Evolutionary conservation across 495 filamentous ascomycete species (phyloP).

Genomic region (Penicillium roqueforti): DNA sequence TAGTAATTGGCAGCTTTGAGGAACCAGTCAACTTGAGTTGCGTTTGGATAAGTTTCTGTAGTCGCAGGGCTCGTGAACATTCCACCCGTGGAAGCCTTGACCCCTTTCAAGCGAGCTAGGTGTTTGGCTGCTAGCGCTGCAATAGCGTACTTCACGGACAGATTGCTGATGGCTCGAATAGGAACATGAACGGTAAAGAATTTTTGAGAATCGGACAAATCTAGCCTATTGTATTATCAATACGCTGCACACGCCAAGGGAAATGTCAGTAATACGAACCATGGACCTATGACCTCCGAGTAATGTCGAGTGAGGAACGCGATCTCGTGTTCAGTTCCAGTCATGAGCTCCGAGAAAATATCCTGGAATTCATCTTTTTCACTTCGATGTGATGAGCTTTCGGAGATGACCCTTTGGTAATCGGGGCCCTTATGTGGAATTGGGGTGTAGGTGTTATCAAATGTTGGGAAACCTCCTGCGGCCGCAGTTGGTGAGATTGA

Average conservation of each 20-base stretch:
- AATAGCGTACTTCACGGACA: conserved; percentile 35
- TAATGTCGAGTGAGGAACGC: conserved; percentile 39
- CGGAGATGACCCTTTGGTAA: conserved; percentile 5
- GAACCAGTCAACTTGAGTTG: conserved; percentile 37
- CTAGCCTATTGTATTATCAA: conserved; percentile 30
- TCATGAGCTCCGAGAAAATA: conserved; percentile 42
- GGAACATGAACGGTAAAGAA: conserved; percentile 40
- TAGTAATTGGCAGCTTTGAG: conserved; percentile 44
- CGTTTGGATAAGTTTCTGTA: conserved; percentile 39
- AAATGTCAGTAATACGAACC: conserved; percentile 23
- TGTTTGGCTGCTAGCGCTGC: conserved; percentile 42
- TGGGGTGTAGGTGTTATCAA: conserved; percentile 2
- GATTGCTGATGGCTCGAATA: conserved; percentile 33
- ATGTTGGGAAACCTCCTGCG: neutral
- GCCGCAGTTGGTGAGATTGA: conserved; percentile 15
- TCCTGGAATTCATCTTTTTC: conserved; percentile 39
- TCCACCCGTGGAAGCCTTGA: conserved; percentile 15
- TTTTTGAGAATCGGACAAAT: conserved; percentile 36
- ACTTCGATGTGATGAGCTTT: conserved; percentile 24
- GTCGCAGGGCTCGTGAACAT: conserved; percentile 34
- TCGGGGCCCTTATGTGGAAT: conserved; percentile 7
- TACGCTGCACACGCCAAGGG: neutral
- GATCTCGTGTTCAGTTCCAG: conserved; percentile 38
- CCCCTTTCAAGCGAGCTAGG: conserved; percentile 36
- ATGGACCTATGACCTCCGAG: conserved; percentile 33